Conservation (phyloP, 2,329 filamentous ascomycete species). For the Bipolaris gigantea region DNA sequence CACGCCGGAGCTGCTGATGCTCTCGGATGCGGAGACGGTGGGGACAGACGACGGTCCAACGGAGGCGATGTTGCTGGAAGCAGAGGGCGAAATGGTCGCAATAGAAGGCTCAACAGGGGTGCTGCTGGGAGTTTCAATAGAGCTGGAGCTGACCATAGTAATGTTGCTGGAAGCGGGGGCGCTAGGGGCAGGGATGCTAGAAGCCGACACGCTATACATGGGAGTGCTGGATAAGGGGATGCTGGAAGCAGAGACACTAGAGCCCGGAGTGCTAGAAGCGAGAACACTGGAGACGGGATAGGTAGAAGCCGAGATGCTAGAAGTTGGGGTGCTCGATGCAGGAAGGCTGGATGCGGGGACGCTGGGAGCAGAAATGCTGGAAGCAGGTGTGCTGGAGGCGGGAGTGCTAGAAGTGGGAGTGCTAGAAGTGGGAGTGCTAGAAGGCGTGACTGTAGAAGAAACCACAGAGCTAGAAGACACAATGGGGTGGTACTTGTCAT, state of each 20-base stretch:
- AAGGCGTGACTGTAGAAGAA: not conserved
- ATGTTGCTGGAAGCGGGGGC: not conserved
- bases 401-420: not conserved
- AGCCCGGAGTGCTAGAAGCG: not conserved
- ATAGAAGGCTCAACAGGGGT: conserved; percentile 1
- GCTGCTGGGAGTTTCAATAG: conserved; percentile 2
- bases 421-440: not conserved
- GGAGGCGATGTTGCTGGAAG: not conserved
- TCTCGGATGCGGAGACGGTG: not conserved
- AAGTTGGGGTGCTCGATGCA: not conserved
- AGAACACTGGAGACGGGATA: not conserved
- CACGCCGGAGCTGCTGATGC: conserved; percentile 1
- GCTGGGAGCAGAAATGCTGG: no score
- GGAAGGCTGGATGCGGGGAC: not conserved
- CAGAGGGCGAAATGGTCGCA: not conserved
- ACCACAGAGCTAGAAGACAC: conserved; percentile 14
- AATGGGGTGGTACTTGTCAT: conserved; percentile 21
- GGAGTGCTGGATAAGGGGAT: not conserved
- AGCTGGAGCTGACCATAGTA: conserved; percentile 1
- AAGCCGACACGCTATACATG: conserved; percentile 1
- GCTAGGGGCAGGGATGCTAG: conserved; percentile 3
- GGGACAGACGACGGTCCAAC: conserved; percentile 4
- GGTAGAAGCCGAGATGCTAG: not conserved
- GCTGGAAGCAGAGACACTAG: not conserved
- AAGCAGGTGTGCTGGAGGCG: not conserved